phyloP scores from a whole-genome alignment of 108 stramenopile species.

The Pseudonitzschia multiseries region DNA sequence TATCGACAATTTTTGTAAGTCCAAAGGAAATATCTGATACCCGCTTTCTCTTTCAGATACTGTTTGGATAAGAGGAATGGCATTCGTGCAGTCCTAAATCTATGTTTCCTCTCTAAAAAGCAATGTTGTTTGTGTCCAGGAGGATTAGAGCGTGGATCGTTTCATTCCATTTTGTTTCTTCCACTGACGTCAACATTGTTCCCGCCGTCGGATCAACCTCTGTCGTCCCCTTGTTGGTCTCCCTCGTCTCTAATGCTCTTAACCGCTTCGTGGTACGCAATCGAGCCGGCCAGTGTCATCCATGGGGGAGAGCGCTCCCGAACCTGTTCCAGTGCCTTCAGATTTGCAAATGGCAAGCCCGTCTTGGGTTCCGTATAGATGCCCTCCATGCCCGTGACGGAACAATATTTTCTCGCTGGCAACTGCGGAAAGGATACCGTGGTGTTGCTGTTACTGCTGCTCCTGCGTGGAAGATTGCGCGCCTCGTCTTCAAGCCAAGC shows the following conservation, averaged over 20 bases:
- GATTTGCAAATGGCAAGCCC: slow-evolving; percentile 73
- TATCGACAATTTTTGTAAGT: too few species aligned
- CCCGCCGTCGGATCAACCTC: too few species aligned
- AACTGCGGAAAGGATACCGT: slow-evolving; percentile 3
- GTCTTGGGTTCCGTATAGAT: slow-evolving; percentile 79
- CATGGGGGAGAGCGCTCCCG: slow-evolving; percentile 84
- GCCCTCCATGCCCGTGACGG: slow-evolving; percentile 76
- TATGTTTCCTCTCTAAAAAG: too few species aligned
- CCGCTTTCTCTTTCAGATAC: too few species aligned
- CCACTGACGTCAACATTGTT: too few species aligned
- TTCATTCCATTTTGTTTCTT: too few species aligned
- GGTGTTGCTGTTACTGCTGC: background rate
- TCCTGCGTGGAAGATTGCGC: background rate
- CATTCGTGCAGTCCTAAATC: too few species aligned
- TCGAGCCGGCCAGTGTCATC: slow-evolving; percentile 54
- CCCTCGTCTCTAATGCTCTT: slow-evolving; percentile 44
- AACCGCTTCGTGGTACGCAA: slow-evolving; percentile 45
- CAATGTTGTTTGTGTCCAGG: too few species aligned
- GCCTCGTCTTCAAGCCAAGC: slow-evolving; percentile 71
- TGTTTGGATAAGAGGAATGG: too few species aligned
- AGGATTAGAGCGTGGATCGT: too few species aligned
- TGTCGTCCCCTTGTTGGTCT: background rate
- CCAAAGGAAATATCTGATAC: too few species aligned
- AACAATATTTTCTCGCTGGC: slow-evolving; percentile 75
- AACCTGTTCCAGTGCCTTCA: slow-evolving; percentile 82